phyloP scores from a whole-genome alignment of 306 rosid species.

The Acmispon strigosus region DNA sequence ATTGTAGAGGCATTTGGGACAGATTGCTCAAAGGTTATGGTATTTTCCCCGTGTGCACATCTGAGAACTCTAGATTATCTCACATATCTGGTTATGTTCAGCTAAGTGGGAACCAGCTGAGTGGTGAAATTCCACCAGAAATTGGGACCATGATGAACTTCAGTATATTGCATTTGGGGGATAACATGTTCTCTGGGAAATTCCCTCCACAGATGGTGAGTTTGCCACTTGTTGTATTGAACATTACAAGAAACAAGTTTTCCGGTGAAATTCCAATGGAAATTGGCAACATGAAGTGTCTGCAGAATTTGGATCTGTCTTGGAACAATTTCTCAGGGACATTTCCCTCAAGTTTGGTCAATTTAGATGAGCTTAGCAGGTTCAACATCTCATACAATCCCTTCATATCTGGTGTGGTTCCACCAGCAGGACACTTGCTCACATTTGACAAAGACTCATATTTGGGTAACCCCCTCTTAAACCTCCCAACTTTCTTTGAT shows the following conservation, averaged over 20 bases:
- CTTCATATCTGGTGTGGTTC: conserved; percentile 54
- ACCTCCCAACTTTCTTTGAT: conserved; percentile 40
- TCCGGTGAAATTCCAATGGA: conserved; percentile 64
- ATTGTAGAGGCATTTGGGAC: conserved; percentile 73
- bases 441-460: conserved; percentile 63
- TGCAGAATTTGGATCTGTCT: conserved; percentile 75
- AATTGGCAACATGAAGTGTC: conserved; percentile 52
- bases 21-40: conserved; percentile 62
- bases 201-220: conserved; percentile 45
- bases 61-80: conserved; percentile 26
- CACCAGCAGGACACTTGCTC: conserved; percentile 51
- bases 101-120: conserved; percentile 56
- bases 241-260: conserved; percentile 49
- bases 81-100: conserved; percentile 77
- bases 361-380: conserved; percentile 56
- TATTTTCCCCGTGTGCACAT: conserved; percentile 47
- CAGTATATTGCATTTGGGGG: conserved; percentile 69
- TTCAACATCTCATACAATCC: conserved; percentile 86
- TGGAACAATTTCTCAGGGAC: conserved; percentile 74
- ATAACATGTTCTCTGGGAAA: conserved; percentile 54
- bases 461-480: conserved; percentile 53
- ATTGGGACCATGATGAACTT: conserved; percentile 57
- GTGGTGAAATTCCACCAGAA: conserved; percentile 61
- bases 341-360: conserved; percentile 60
- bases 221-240: conserved; percentile 61